Percentiles rank a stretch among this genome's conserved stretches.
These are phyloP conservation scores for Hevea brasiliensis DNA, from an alignment of 345 rosid species.

Conservation along the genomic window DNA sequence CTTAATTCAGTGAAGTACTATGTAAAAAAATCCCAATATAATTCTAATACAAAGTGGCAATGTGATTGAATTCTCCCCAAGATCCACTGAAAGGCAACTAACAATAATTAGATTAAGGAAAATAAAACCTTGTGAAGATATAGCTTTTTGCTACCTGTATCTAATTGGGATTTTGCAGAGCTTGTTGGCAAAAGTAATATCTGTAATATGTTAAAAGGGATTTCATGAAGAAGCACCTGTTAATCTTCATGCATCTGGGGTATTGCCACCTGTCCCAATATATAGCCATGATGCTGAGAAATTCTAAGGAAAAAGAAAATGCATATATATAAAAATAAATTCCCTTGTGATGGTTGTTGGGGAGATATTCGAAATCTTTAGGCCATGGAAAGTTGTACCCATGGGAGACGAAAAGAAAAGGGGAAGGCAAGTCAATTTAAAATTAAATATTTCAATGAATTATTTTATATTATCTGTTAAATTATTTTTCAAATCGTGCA, in stretches of 20 bases:
- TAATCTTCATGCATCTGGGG: constrained; percentile 28
- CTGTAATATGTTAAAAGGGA: background rate
- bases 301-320: background rate
- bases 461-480: constrained; percentile 36
- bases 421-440: constrained; percentile 12
- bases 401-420: no score
- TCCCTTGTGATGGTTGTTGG: constrained; percentile 14
- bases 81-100: background rate
- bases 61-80: background rate
- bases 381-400: background rate
- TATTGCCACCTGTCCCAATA: constrained; percentile 43
- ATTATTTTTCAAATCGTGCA: constrained; percentile 39
- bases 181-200: constrained; percentile 20
- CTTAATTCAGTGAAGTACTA: no score
- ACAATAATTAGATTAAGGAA: background rate
- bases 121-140: constrained; percentile 2
- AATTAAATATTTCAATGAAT: constrained; percentile 6
- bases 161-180: constrained; percentile 1
- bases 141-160: background rate
- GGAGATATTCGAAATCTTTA: constrained; percentile 9
- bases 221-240: constrained; percentile 4
- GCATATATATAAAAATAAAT: constrained; percentile 7
- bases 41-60: constrained; percentile 11
- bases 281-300: no score
- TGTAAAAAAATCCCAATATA: no score